Conservation (phyloP, 2,329 filamentous ascomycete genomes). For the Ambrosiella beaveri region DNA sequence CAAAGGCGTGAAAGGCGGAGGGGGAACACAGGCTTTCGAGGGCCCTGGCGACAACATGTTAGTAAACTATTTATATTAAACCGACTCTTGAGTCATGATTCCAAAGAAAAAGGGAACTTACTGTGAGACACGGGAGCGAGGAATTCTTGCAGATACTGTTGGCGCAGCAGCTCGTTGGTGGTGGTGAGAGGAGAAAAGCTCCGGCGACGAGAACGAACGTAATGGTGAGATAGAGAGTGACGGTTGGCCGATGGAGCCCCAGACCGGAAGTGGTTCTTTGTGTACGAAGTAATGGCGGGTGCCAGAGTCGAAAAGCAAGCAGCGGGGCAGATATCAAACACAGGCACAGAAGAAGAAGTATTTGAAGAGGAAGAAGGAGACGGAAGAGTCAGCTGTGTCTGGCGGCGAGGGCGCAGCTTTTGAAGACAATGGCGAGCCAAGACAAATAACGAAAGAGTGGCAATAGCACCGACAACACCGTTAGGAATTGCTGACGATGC, state of each 20-base stretch:
- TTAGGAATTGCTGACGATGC: not conserved
- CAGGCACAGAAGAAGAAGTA: constrained; percentile 2
- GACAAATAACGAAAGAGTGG: not conserved
- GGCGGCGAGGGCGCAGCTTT: not conserved
- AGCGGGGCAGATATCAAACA: not conserved
- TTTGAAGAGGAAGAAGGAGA: not conserved
- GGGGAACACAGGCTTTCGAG: constrained; percentile 17
- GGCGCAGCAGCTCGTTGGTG: not conserved
- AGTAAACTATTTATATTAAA: not conserved
- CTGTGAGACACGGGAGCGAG: not conserved
- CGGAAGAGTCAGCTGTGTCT: not conserved
- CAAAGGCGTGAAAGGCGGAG: constrained; percentile 33
- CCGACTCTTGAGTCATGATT: not conserved
- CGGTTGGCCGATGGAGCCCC: not conserved
- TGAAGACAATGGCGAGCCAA: not conserved
- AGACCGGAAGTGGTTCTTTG: constrained; percentile 1
- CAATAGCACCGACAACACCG: not conserved
- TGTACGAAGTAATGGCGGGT: constrained; percentile 7
- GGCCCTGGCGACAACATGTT: not conserved
- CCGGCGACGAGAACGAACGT: not conserved
- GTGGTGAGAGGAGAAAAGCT: not conserved
- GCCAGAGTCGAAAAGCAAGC: not conserved
- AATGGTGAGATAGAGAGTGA: constrained; percentile 1
- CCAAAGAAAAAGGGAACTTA: not conserved
- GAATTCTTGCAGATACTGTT: constrained; percentile 5